These are phyloP conservation scores for Tolypocladium pustulatum DNA, from an alignment of 2,329 filamentous ascomycete genomes.

Conservation along the genomic window DNA sequence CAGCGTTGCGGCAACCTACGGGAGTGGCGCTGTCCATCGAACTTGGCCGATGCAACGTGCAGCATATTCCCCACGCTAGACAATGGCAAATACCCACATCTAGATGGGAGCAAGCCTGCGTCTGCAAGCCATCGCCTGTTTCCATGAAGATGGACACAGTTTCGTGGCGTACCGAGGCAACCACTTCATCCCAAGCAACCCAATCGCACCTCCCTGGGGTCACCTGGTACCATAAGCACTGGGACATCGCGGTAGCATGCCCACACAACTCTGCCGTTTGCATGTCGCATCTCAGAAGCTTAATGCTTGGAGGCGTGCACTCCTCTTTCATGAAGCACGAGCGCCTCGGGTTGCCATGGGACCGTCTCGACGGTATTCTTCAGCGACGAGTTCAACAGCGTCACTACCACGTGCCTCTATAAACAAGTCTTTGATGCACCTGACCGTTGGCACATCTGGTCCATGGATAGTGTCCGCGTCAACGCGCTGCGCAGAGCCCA, in stretches of 20 bases:
- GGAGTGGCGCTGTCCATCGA: conserved; percentile 9
- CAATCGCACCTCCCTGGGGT: conserved; percentile 60
- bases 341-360: conserved; percentile 45
- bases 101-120: conserved; percentile 17
- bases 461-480: conserved; percentile 13
- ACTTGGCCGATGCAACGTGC: not conserved
- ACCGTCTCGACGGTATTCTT: conserved; percentile 36
- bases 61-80: conserved; percentile 6
- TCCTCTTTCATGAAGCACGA: conserved; percentile 45
- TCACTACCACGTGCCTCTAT: conserved; percentile 21
- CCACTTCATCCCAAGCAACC: conserved; percentile 45
- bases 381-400: conserved; percentile 20
- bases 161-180: conserved; percentile 50
- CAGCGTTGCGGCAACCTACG: conserved; percentile 45
- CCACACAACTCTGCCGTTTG: conserved; percentile 41
- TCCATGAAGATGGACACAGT: conserved; percentile 48
- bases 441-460: conserved; percentile 9
- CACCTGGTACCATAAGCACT: conserved; percentile 43
- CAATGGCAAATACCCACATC: conserved; percentile 7
- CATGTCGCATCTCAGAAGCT: conserved; percentile 50
- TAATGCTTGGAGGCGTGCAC: conserved; percentile 38
- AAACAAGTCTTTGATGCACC: conserved; percentile 13
- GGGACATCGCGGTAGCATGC: conserved; percentile 49
- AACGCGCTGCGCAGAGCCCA: conserved; percentile 16
- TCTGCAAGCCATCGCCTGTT: conserved; percentile 52